These are phyloP conservation scores for Suhomyces chickasaworum DNA, from an alignment of 1,139 yeast genomes.

Conservation along the genomic window DNA sequence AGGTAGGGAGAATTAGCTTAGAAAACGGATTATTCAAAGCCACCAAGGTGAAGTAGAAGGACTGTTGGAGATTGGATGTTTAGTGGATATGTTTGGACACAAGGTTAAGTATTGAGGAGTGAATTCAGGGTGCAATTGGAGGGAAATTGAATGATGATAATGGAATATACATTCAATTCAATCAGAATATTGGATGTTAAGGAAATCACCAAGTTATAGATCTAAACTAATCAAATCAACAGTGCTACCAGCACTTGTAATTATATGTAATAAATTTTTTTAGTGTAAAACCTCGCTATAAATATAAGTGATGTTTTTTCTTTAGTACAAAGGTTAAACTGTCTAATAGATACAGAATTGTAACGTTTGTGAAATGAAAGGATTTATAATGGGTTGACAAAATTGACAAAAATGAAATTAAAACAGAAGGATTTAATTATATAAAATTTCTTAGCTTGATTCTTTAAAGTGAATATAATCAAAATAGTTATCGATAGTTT, in stretches of 20 bases:
- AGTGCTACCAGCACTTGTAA: slow-evolving; percentile 6
- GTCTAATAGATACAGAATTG: neutral
- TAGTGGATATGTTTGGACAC: no score
- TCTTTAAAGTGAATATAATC: slow-evolving; percentile 8
- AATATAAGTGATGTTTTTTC: slow-evolving; percentile 5
- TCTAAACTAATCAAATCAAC: neutral
- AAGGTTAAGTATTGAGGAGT: neutral
- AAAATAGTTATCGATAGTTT: slow-evolving; percentile 12
- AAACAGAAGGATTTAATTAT: slow-evolving; percentile 2
- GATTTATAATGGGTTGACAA: slow-evolving; percentile 1
- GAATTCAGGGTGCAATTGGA: neutral
- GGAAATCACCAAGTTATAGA: slow-evolving; percentile 1
- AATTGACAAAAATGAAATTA: neutral
- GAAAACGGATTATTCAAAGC: no score
- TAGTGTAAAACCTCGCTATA: slow-evolving; percentile 2
- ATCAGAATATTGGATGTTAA: neutral
- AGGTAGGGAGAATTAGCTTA: neutral
- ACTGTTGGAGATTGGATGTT: no score
- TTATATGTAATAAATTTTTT: slow-evolving; percentile 8
- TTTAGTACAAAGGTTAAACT: slow-evolving; percentile 7
- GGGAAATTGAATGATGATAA: neutral
- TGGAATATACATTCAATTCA: neutral
- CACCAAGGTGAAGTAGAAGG: no score
- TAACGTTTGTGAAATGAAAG: slow-evolving; percentile 1
- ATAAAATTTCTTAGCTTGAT: slow-evolving; percentile 5